Evolutionary conservation across 139 green algal species (phyloP).

Genomic region (Picochlorum sp.): DNA sequence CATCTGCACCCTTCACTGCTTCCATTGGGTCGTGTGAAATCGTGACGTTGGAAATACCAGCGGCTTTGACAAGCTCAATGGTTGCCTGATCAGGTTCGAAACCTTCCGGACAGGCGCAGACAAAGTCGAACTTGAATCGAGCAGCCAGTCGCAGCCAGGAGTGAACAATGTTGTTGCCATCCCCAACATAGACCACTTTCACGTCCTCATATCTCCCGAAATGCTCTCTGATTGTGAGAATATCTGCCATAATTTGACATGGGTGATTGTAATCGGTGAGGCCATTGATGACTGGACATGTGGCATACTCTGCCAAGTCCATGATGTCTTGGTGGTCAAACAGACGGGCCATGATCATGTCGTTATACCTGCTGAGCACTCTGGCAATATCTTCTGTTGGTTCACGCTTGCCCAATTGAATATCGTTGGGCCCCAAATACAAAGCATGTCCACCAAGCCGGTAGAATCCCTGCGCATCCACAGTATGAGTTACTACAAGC

Average conservation of each 20-base stretch:
- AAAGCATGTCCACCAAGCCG: constrained; percentile 87
- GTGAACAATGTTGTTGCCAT: constrained; percentile 99
- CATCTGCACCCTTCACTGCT: constrained; percentile 84
- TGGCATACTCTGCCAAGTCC: constrained; percentile 77
- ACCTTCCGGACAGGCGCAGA: constrained; percentile 84
- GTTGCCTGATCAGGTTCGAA: constrained; percentile 88
- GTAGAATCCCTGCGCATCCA: constrained; percentile 75
- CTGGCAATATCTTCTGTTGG: constrained; percentile 89
- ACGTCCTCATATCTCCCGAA: constrained; percentile 64
- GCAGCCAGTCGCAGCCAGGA: constrained; percentile 86
- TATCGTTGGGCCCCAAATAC: constrained; percentile 90
- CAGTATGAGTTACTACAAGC: not conserved
- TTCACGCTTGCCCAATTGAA: constrained; percentile 94
- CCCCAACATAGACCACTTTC: constrained; percentile 92
- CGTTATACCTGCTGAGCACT: constrained; percentile 90
- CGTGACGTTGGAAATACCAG: constrained; percentile 43
- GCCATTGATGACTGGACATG: constrained; percentile 90
- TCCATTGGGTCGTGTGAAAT: constrained; percentile 57
- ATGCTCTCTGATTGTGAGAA: constrained; percentile 80
- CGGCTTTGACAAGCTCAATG: constrained; percentile 38
- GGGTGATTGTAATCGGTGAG: constrained; percentile 99
- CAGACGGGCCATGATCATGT: constrained; percentile 98
- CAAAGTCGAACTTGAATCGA: constrained; percentile 84
- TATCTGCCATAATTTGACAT: constrained; percentile 98
- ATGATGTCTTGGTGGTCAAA: constrained; percentile 91